These are phyloP conservation scores for Protostelium mycophagum DNA, from an alignment of 78 protist species.

Conservation along the genomic window DNA sequence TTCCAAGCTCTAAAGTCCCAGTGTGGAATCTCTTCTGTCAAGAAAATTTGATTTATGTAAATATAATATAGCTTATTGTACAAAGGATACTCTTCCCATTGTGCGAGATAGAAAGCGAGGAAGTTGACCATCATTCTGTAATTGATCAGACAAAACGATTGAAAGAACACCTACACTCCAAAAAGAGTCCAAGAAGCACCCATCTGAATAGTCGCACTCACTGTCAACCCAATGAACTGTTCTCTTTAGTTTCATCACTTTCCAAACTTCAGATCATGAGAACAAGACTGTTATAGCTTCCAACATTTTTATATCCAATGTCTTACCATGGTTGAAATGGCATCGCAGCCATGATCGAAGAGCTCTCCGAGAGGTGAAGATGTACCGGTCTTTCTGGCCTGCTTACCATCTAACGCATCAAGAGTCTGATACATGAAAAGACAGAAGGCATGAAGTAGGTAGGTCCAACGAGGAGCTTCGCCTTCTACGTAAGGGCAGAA, in stretches of 20 bases:
- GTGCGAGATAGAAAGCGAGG: constrained; percentile 47
- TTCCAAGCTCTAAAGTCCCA: constrained; percentile 33
- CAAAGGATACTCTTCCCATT: constrained; percentile 51
- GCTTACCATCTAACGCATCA: constrained; percentile 67
- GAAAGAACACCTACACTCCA: too few species aligned
- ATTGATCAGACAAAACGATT: too few species aligned
- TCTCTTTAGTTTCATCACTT: too few species aligned
- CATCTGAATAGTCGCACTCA: constrained; percentile 17
- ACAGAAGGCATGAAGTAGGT: constrained; percentile 16
- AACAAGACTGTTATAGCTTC: too few species aligned
- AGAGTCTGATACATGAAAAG: constrained; percentile 54
- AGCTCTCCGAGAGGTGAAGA: constrained; percentile 55
- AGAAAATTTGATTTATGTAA: neutral
- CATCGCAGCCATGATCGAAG: constrained; percentile 70
- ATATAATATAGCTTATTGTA: neutral
- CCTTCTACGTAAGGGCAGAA: constrained; percentile 29
- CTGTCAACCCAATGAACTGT: constrained; percentile 16
- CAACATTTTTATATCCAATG: too few species aligned
- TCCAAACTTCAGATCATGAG: too few species aligned
- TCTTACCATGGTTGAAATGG: constrained; percentile 28
- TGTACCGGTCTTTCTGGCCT: constrained; percentile 49
- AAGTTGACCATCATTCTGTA: constrained; percentile 19
- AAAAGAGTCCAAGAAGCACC: constrained; percentile 14
- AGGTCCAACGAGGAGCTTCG: constrained; percentile 35
- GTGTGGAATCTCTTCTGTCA: constrained; percentile 12